A percentile compares a stretch with the other conserved stretches of the same genome.
phyloP scores from a whole-genome alignment of 306 rosid species.

The Cicer arietinum region DNA sequence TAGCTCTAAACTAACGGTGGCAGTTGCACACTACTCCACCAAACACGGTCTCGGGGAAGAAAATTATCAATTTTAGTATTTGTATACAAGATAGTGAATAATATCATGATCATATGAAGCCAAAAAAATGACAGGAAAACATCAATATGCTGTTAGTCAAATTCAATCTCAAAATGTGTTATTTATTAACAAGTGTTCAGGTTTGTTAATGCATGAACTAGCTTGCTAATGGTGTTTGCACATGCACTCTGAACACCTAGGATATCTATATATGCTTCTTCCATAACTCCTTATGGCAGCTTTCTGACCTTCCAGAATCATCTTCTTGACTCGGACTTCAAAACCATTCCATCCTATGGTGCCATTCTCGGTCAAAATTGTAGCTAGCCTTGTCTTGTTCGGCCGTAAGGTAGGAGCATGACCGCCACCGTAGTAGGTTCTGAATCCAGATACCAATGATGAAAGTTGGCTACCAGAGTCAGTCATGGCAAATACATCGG shows the following conservation, averaged over 20 bases:
- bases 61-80: too few species aligned
- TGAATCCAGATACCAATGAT: slow-evolving; percentile 87
- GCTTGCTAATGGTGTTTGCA: slow-evolving; percentile 62
- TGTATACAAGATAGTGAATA: too few species aligned
- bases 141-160: background rate
- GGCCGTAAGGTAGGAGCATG: slow-evolving; percentile 83
- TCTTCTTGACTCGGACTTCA: slow-evolving; percentile 78
- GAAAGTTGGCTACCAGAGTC: slow-evolving; percentile 99
- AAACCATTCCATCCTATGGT: slow-evolving; percentile 73
- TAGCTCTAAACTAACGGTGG: too few species aligned
- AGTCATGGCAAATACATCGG: slow-evolving; percentile 95
- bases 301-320: slow-evolving; percentile 84
- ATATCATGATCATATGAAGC: background rate
- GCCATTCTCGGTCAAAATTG: slow-evolving; percentile 67
- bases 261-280: slow-evolving; percentile 85
- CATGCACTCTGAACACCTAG: slow-evolving; percentile 84
- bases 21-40: too few species aligned
- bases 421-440: slow-evolving; percentile 78
- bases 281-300: slow-evolving; percentile 64
- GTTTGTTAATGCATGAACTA: background rate
- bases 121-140: background rate
- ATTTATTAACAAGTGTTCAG: background rate
- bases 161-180: slow-evolving; percentile 5
- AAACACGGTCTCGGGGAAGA: too few species aligned
- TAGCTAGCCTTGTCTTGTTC: slow-evolving; percentile 85